These are phyloP conservation scores for Talaromyces pinophilus DNA, from an alignment of 2,329 filamentous ascomycete genomes.

Conservation along the genomic window DNA sequence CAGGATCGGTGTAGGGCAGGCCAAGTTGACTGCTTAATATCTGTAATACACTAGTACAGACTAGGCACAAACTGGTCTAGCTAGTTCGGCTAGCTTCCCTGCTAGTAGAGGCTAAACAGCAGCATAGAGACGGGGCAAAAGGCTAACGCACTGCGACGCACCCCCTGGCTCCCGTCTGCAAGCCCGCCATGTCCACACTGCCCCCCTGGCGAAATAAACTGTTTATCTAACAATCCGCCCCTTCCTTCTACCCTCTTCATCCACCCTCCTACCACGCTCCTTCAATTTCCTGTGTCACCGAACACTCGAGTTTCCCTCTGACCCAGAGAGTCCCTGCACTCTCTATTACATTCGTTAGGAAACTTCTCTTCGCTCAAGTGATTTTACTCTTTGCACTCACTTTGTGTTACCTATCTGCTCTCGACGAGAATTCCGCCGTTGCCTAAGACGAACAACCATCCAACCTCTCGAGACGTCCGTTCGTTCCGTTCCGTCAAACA, in stretches of 20 bases:
- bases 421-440: not conserved
- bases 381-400: not conserved
- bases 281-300: slow-evolving; percentile 25
- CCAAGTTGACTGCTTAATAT: not conserved
- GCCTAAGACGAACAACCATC: not conserved
- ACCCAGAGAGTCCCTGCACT: slow-evolving; percentile 43
- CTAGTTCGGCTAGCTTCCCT: not conserved
- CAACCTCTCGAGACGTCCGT: not conserved
- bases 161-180: slow-evolving; percentile 5
- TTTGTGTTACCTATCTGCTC: not conserved
- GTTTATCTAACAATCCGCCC: slow-evolving; percentile 18
- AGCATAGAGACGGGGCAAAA: not conserved
- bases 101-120: not conserved
- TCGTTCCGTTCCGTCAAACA: not conserved
- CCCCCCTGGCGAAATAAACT: slow-evolving; percentile 24
- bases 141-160: not conserved
- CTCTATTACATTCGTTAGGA: slow-evolving; percentile 46
- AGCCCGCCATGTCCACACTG: slow-evolving; percentile 5
- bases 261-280: slow-evolving; percentile 29
- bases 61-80: not conserved
- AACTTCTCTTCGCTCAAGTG: slow-evolving; percentile 26
- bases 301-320: slow-evolving; percentile 39
- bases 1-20: not conserved
- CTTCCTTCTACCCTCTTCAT: slow-evolving; percentile 29
- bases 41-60: not conserved